Evolutionary conservation across 352 stramenopile species (phyloP), one percentile per base, ranked within the genome.

Genomic region (Phytophthora pistaciae): DNA sequence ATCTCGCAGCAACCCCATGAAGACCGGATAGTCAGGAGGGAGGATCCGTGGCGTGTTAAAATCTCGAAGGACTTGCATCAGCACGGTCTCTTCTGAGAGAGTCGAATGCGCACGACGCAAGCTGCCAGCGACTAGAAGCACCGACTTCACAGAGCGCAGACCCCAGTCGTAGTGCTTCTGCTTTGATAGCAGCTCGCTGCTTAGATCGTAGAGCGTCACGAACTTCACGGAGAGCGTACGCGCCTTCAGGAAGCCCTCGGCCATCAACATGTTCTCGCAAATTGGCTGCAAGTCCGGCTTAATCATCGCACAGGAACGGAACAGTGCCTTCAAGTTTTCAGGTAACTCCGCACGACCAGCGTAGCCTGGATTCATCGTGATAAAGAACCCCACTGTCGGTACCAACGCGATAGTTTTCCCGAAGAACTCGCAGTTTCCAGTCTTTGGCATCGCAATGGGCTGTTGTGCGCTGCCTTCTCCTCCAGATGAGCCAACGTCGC

Each of bases 31-130:
- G 63, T 99, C 96, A 8, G 96, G 80, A 5, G 90, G 85, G 4
- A 98, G 83, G 54, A 99, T 94, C 56, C 98, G 97, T 1, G 97
- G 96, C 0, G 94, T 98, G 74, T 99, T 99, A 64, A 99, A 99
- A 77, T 99, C 96, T 52, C 95, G 92, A 29, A 99, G 86, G 21
- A 98, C 97, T 65, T 98, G 90, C 94, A 99, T 98, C 18, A 99
- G 79, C 60, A 99, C 96, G 31, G 91, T 88, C 20, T 95, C 92
- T 77, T 99, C 97, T 0, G 64, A 79, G 16, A 97, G 83, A 1
- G 85, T 79, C 3, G 89, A 80, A 46, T 98, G 90, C 3, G 88
- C 83, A 44, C 95, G 91, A 58, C 98, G 98, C 42, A 99, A 80
- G 62, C 86, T 95, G 0, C 97, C 96, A n/a, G 96, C 96, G 5